These are phyloP conservation scores for Tolypocladium amazonense DNA, from an alignment of 2,329 filamentous ascomycete species.

Conservation along the genomic window DNA sequence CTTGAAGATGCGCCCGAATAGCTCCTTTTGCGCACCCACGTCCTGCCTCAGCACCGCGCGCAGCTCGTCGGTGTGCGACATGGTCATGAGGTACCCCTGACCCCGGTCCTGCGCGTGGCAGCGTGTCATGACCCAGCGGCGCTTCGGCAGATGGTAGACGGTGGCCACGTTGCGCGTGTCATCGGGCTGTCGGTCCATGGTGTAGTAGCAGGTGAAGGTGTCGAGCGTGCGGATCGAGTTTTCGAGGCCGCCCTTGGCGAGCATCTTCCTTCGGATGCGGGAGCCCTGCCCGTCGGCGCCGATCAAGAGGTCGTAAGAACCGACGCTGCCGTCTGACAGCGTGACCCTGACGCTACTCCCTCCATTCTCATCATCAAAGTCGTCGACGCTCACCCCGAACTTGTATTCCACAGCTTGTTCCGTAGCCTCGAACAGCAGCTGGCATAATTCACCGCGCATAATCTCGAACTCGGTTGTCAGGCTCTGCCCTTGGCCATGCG, in stretches of 20 bases:
- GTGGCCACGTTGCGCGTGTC: constrained; percentile 11
- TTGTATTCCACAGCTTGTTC: constrained; percentile 13
- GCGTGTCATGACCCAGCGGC: constrained; percentile 21
- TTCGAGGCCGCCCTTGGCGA: constrained; percentile 16
- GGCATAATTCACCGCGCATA: constrained; percentile 44
- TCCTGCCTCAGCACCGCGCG: constrained; percentile 11
- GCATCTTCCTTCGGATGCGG: constrained; percentile 10
- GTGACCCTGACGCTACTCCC: constrained; percentile 16
- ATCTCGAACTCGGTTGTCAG: constrained; percentile 49
- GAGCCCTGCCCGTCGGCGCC: constrained; percentile 38
- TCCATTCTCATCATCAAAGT: constrained; percentile 16
- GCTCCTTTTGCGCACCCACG: constrained; percentile 23
- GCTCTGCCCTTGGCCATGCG: constrained; percentile 29
- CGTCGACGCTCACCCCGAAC: constrained; percentile 18
- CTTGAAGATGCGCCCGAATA: constrained; percentile 26
- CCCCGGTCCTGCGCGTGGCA: constrained; percentile 11
- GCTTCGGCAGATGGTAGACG: constrained; percentile 20
- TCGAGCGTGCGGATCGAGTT: constrained; percentile 12
- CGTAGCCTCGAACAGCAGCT: constrained; percentile 34
- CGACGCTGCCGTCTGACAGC: constrained; percentile 32
- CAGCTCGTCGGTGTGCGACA: constrained; percentile 18
- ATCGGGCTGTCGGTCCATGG: constrained; percentile 16
- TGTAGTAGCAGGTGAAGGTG: constrained; percentile 27
- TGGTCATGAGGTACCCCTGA: constrained; percentile 13
- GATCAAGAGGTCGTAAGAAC: constrained; percentile 39